These are phyloP conservation scores for Diaporthe caulivora DNA, from an alignment of 2,329 filamentous ascomycete species.

Conservation along the genomic window DNA sequence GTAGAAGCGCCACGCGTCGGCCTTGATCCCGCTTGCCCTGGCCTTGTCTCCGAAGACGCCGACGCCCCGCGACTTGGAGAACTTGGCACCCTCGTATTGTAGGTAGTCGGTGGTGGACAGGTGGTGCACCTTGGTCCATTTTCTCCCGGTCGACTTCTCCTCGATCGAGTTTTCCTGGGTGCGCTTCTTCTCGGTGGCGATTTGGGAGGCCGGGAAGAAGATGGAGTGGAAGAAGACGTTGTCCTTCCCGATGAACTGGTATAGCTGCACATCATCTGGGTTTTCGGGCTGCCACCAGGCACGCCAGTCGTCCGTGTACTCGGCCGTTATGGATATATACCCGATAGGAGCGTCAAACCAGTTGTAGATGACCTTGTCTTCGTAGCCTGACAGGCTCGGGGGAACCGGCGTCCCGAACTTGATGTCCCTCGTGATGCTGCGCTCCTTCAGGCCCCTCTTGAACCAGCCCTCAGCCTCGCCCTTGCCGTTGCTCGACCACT, in stretches of 20 bases:
- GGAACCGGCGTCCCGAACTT: slow-evolving; percentile 68
- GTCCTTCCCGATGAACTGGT: slow-evolving; percentile 85
- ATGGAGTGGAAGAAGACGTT: slow-evolving; percentile 80
- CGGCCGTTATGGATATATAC: slow-evolving; percentile 81
- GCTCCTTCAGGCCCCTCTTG: slow-evolving; percentile 73
- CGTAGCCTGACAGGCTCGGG: slow-evolving; percentile 46
- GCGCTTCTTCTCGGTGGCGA: slow-evolving; percentile 76
- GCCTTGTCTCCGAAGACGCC: slow-evolving; percentile 82
- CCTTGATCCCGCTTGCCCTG: slow-evolving; percentile 75
- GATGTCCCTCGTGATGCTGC: slow-evolving; percentile 79
- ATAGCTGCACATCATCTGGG: slow-evolving; percentile 75
- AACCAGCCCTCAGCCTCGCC: slow-evolving; percentile 74
- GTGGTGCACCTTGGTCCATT: slow-evolving; percentile 81
- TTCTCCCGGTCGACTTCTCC: no score
- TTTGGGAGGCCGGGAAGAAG: slow-evolving; percentile 79
- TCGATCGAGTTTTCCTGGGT: no score
- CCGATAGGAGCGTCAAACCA: slow-evolving; percentile 83
- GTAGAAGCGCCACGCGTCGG: slow-evolving; percentile 92
- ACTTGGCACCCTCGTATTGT: slow-evolving; percentile 79
- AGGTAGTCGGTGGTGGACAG: slow-evolving; percentile 80
- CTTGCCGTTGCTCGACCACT: slow-evolving; percentile 70
- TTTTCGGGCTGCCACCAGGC: slow-evolving; percentile 76
- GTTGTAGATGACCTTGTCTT: slow-evolving; percentile 73
- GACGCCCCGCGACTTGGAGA: slow-evolving; percentile 79
- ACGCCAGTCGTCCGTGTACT: slow-evolving; percentile 79